Evolutionary conservation across 495 filamentous ascomycete species (phyloP).

Genomic region (Paragyromitra xinjiangensis): DNA sequence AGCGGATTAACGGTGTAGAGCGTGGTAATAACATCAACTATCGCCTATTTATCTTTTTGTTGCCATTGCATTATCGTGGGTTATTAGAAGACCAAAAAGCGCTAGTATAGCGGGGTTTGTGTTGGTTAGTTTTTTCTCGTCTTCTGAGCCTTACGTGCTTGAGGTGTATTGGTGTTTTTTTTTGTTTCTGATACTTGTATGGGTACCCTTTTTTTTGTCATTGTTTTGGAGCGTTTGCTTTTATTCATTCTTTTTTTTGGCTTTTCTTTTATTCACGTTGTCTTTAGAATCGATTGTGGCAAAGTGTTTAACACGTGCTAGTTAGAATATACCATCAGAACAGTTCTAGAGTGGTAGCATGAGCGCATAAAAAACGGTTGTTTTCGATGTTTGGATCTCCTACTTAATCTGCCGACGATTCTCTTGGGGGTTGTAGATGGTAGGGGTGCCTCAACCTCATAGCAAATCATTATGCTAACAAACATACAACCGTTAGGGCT

Average conservation of each 20-base stretch:
- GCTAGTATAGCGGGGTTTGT: background rate
- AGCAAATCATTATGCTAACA: too few relatives aligned
- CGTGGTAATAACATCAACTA: background rate
- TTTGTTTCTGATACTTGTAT: background rate
- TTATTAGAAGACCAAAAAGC: background rate
- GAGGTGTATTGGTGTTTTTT: constrained; percentile 5
- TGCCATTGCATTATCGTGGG: background rate
- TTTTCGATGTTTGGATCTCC: too few relatives aligned
- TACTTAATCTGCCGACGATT: too few relatives aligned
- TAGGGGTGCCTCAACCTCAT: too few relatives aligned
- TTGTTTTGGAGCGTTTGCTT: constrained; percentile 1
- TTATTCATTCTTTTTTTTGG: background rate
- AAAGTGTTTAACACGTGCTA: too few relatives aligned
- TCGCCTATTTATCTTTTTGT: background rate
- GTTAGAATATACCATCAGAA: too few relatives aligned
- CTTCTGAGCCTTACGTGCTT: background rate
- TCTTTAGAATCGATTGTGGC: background rate
- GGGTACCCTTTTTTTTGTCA: background rate
- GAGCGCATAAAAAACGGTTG: too few relatives aligned
- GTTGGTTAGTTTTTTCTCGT: background rate
- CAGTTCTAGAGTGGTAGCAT: too few relatives aligned
- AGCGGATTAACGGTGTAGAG: constrained; percentile 29
- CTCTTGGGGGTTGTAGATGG: too few relatives aligned
- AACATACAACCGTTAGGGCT: too few relatives aligned
- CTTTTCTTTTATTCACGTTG: too few relatives aligned